Base-by-base conservation (phyloP, 805 yeast genomes). In the Yarrowia porcina region DNA sequence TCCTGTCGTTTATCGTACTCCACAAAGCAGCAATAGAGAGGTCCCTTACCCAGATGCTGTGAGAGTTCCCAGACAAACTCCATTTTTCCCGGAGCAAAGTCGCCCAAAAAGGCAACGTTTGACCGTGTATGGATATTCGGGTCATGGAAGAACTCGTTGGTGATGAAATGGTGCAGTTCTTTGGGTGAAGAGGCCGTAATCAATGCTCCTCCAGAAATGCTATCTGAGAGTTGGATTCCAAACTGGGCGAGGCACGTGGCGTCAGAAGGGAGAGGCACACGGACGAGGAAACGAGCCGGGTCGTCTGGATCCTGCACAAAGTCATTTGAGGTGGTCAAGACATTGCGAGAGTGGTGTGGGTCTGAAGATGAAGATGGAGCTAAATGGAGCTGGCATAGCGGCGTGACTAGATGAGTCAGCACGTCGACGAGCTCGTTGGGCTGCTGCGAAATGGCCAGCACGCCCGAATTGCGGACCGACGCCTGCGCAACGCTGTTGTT, bases 81-180 rank as follows among this genome's bases (percentile, higher is more conserved):
- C 30, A 56, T n/a, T 4, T 38, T 35, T 32, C 39, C 38, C 11
- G 10, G 49, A 15, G 23, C 39, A 41, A 67, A 68, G 61, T 73
- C 76, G 52, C 78, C 78, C n/a, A 76, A 68, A 38, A 74, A 68
- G 18, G 65, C 67, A 6, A 75, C 79, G 56, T 76, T 75, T 25
- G 72, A 70, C 56, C 74, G 72, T 21, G 74, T 73, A 54, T 75
- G 79, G 25, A 76, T 66, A 63, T 76, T 74, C 20, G 76, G 76
- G 65, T 73, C 71, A 64, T 69, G 70, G 54, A 73, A 71, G 41
- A 75, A 66, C 64, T 75, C 77, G 28, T 69, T 71, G 25, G 72
- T 72, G 38, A 75, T 66, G 64, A 74, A 68, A 7, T 66, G 50
- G 41, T 74, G 75, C 23, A 75, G 67, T 45, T 69, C 67, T 8